These are phyloP conservation scores for Bjerkandera adusta DNA, from an alignment of 1,284 basidiomycete genomes.

Conservation along the genomic window DNA sequence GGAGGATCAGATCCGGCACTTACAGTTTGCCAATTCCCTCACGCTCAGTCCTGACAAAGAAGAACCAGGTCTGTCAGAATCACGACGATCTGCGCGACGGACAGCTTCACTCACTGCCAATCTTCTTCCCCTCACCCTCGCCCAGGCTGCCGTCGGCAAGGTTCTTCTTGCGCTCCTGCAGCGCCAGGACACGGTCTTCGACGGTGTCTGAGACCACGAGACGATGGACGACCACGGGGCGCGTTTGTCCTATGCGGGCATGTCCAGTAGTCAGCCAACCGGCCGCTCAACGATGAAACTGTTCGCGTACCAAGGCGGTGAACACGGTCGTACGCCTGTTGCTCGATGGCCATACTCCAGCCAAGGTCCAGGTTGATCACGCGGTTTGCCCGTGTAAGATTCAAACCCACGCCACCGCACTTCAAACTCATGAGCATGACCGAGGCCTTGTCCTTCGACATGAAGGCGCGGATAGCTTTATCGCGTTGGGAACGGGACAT, in stretches of 20 bases:
- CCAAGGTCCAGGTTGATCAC: constrained; percentile 60
- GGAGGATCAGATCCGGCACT: constrained; percentile 24
- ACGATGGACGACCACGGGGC: constrained; percentile 55
- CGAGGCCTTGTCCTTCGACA: constrained; percentile 50
- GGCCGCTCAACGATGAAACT: not conserved
- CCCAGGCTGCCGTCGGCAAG: constrained; percentile 60
- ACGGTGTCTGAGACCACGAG: constrained; percentile 57
- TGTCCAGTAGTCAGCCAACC: not conserved
- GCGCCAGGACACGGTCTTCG: constrained; percentile 55
- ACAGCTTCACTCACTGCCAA: constrained; percentile 44
- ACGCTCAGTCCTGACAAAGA: constrained; percentile 40
- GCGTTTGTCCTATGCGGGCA: constrained; percentile 54
- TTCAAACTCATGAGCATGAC: constrained; percentile 61
- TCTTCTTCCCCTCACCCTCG: constrained; percentile 55
- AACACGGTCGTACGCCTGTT: constrained; percentile 51
- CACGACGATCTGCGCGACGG: not conserved
- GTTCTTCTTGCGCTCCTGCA: constrained; percentile 56
- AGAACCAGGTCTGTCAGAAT: not conserved
- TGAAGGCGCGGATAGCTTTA: constrained; percentile 50
- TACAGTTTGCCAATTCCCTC: constrained; percentile 40
- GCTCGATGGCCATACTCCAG: constrained; percentile 57
- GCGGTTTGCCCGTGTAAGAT: constrained; percentile 58
- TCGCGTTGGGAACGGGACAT: constrained; percentile 53
- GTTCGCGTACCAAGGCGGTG: constrained; percentile 59
- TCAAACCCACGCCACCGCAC: constrained; percentile 59